Conservation (phyloP, 306 rosid genomes). For the Arachis stenosperma region DNA sequence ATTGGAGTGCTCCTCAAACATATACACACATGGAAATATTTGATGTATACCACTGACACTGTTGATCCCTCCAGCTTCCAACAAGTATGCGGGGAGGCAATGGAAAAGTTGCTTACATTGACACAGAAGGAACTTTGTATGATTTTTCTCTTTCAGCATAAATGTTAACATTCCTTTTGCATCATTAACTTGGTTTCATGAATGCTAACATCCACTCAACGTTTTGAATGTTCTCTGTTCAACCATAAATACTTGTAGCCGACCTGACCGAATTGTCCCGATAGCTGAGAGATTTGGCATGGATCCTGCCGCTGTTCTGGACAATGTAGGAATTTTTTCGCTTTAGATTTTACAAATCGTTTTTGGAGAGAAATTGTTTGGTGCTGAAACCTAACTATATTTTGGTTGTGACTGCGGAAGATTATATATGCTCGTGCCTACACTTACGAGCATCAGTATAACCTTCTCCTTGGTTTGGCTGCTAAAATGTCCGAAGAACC, state of each 20-base stretch:
- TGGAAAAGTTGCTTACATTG: conserved; percentile 97
- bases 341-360: conserved; percentile 9
- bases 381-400: conserved; percentile 42
- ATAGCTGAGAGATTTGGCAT: conserved; percentile 97
- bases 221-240: conserved; percentile 42
- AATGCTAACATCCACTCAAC: conserved; percentile 2
- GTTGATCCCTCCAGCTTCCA: conserved; percentile 68
- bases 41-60: conserved; percentile 34
- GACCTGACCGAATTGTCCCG: conserved; percentile 87
- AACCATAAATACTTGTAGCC: conserved; percentile 55
- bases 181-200: conserved; percentile 21
- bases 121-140: conserved; percentile 98
- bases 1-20: conserved; percentile 28
- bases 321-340: conserved; percentile 66
- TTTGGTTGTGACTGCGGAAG: conserved; percentile 49
- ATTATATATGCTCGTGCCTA: conserved; percentile 97
- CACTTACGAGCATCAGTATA: conserved; percentile 91
- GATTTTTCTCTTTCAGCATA: conserved; percentile 41
- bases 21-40: conserved; percentile 5
- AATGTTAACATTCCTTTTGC: neutral
- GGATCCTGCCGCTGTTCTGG: conserved; percentile 96
- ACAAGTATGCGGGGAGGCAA: conserved; percentile 88
- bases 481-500: conserved; percentile 99
- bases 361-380: conserved; percentile 28
- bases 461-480: conserved; percentile 91